Evolutionary conservation across 2,329 filamentous ascomycete species (phyloP), one percentile per base, ranked within the genome.

Genomic region (Epichloe aotearoae): DNA sequence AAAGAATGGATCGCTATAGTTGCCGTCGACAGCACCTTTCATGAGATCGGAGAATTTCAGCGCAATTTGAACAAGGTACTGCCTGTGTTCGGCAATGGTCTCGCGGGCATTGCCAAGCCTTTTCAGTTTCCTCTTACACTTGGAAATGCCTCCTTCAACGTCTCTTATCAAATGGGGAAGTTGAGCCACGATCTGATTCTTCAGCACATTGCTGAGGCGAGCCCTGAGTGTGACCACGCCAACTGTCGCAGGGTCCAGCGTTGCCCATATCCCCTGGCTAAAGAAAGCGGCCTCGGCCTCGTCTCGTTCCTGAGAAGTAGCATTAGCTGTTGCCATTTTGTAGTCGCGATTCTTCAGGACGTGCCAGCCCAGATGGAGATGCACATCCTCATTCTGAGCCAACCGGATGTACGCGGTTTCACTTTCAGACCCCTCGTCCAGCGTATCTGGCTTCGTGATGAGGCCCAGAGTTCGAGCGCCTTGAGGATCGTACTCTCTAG

Each of bases 381-480:
- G 57, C 0, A 75, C 66, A 12, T 76, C 68, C 2, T 67, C 54
- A 47, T 77, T 77, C 47, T 60, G 60, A 0, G 72, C 73, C 0
- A 77, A 64, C 0, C 63, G 59, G 2, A 73, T 42, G 45, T 68
- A 76, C 6, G 60, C 49, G 0, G 48, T 47, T 54, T 76, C 71
- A 30, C 63, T 68, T 0, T 64, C 67, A 0, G 72, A 73, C 12
- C 55, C 57, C 8, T 46, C 49, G 41, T 49, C 50, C n/a, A 57
- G 34, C 3, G 56, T 61, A 53, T 80, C 76, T 0, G 75, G 74
- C 58, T 80, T 80, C 0, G 78, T 81, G 56, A 80, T 73, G 53
- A 80, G 69, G 12, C 76, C 76, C 1, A 80, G 59, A 0, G 76
- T 80, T 5, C 76, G 72, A 3, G 30, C 20, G 2, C 68, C 62